Percentiles rank a stretch among this genome's conserved stretches.
Conservation (phyloP, 768 basidiomycete genomes). For the Galerina marginata region DNA sequence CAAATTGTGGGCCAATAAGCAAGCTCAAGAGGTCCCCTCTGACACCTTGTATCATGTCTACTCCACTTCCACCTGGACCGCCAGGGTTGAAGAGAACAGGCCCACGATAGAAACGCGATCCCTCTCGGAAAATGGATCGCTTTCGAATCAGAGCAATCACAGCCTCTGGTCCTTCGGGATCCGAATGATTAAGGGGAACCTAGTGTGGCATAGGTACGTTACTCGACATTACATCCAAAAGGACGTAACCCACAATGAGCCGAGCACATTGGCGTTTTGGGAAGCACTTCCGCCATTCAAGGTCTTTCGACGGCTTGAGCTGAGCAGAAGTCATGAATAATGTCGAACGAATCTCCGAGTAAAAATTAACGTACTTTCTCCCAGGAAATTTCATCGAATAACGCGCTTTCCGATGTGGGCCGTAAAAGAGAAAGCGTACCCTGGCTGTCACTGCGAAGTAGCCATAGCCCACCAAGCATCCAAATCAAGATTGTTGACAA, state of each 20-base stretch:
- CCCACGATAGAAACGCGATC: conserved; percentile 40
- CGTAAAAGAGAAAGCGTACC: not conserved
- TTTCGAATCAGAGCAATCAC: conserved; percentile 49
- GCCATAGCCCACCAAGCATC: not conserved
- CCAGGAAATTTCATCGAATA: not conserved
- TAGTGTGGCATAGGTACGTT: not conserved
- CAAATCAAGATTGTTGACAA: not conserved
- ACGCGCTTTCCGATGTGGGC: not conserved
- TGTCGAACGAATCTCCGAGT: not conserved
- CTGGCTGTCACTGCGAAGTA: not conserved
- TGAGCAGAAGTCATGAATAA: not conserved
- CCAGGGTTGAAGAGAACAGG: conserved; percentile 53
- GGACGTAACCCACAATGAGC: conserved; percentile 7
- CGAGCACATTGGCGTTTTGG: conserved; percentile 12
- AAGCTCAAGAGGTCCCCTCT: conserved; percentile 31
- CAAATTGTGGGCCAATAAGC: conserved; percentile 50
- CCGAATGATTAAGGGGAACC: conserved; percentile 33
- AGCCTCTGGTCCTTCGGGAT: conserved; percentile 42
- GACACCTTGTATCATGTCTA: conserved; percentile 27
- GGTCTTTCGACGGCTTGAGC: conserved; percentile 10
- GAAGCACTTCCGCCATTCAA: conserved; percentile 9
- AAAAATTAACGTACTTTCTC: not conserved
- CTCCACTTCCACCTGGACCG: conserved; percentile 53
- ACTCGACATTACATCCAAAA: not conserved
- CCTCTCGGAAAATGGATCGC: conserved; percentile 33